phyloP scores from a whole-genome alignment of 2,329 filamentous ascomycete species.

The Hymenoscyphus albidus region DNA sequence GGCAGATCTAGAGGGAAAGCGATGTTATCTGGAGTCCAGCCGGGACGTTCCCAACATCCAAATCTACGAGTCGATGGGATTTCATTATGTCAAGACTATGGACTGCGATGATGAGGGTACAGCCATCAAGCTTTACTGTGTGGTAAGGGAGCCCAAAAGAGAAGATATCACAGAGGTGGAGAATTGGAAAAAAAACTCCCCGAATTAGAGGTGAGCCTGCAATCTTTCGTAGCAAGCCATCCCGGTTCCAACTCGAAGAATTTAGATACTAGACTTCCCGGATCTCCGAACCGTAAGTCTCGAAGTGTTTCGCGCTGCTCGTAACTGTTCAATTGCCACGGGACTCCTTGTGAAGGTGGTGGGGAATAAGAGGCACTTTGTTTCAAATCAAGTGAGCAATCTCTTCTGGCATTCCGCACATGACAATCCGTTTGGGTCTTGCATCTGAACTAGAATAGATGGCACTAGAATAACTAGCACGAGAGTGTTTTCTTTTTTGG shows the following conservation, averaged over 20 bases:
- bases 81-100: conserved; percentile 61
- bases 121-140: conserved; percentile 47
- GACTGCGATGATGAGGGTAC: conserved; percentile 53
- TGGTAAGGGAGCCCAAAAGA: conserved; percentile 42
- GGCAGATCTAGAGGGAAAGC: conserved; percentile 61
- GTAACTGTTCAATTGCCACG: neutral
- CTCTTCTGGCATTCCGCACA: too few relatives aligned
- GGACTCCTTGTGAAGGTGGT: neutral
- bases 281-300: neutral
- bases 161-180: neutral
- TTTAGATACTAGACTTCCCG: neutral
- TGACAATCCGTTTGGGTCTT: too few relatives aligned
- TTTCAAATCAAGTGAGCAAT: too few relatives aligned
- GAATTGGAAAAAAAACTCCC: neutral
- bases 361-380: too few relatives aligned
- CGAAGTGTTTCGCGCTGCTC: neutral
- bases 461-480: neutral
- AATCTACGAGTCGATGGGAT: conserved; percentile 69
- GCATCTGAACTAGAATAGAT: neutral
- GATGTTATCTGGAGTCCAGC: conserved; percentile 69
- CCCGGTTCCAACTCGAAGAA: neutral
- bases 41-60: conserved; percentile 63
- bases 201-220: neutral
- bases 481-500: neutral
- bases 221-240: neutral